Evolutionary conservation across 208 protist genomes (phyloP), one percentile per base, ranked within the genome.

Genomic region (Acanthamoeba lenticulata): DNA sequence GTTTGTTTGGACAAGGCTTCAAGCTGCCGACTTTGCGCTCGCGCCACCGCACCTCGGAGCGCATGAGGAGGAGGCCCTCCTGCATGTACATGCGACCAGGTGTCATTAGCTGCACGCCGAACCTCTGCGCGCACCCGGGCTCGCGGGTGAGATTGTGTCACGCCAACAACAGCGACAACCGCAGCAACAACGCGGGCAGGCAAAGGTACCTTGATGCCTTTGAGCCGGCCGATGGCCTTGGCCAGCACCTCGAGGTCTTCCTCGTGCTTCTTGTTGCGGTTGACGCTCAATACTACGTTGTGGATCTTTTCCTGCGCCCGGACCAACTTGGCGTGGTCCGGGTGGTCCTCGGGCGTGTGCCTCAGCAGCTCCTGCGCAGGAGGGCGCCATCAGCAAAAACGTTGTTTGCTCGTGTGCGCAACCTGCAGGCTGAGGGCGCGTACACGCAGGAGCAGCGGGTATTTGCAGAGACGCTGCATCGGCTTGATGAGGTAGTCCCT

Each of bases 401-500:
- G 62, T 38, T 24, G 49, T 15, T 57, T 17, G n/a, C 9, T 9
- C 6, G 29, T 36, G n/a, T 88, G 24, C 24, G 34, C n/a, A 47
- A 24, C 24, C 24, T 15, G n/a, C 5, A 32, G 34, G 62, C 1
- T 49, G 24, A 52, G 34, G 17, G 34, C 36, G 32, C 67, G 38
- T 77, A 77, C 67, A 27, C 67, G 29, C 4, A 77, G 67, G 32
- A 77, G 67, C 6, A 77, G 67, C 1, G 67, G 67, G 32, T 77
- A 77, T 42, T 77, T 77, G 67, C 67, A 77, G 67, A 77, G 29
- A 6, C 67, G 67, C 67, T 77, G 67, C 1, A 77, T 32, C 15
- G 67, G 67, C 32, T 92, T 92, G 86, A 92, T 92, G 29, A 92
- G 86, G 34, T 45, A 92, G 42, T 74, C 45, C 17, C n/a, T 74